Evolutionary conservation across 1,139 yeast species (phyloP), one percentile per base, ranked within the genome.

Genomic region (Geotrichum citri-aurantii): DNA sequence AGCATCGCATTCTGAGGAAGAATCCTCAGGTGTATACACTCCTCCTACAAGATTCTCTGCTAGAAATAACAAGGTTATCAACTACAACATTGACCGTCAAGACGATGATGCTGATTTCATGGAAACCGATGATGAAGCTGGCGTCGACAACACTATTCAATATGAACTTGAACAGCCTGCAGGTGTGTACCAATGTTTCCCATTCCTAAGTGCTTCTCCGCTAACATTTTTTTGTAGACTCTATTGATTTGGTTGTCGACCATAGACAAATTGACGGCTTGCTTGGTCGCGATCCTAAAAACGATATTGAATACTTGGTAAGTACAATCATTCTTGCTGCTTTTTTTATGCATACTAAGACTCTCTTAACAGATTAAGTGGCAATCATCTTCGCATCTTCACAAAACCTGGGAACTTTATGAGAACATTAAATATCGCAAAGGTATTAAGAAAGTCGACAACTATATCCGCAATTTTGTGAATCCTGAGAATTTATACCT

Each of bases 361-460:
- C 10, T 21, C 14, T 2, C 14, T 33, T 14, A 57, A 27, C 74
- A 84, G 64, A 81, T 95, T 65, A 95, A 95, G 74, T 95, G 99
- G 99, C 80, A 82, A 27, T 89, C 83, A 57, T 79, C 84, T 62
- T 89, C 97, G 17, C 99, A 95, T 75, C 78, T 93, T 64, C 99
- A 93, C 74, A 93, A 93, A 70, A 86, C 97, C 0, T 95, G 98
- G 98, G 97, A 92, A 71, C 72, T 82, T 1, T 92, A 87, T 73
- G 75, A 77, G 10, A 77, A 78, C 5, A 74, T 92, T 56, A 75
- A 74, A 26, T 75, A 76, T 17, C 74, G 74, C 64, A 84, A 87
- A 70, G 99, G 99, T 52, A 78, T 82, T 66, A 89, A 96, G 71
- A 84, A 87, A 67, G 81, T 93, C 33, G 98, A 93, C 65, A 95